Conservation (phyloP, 306 rosid species). For the Myrica gale region DNA sequence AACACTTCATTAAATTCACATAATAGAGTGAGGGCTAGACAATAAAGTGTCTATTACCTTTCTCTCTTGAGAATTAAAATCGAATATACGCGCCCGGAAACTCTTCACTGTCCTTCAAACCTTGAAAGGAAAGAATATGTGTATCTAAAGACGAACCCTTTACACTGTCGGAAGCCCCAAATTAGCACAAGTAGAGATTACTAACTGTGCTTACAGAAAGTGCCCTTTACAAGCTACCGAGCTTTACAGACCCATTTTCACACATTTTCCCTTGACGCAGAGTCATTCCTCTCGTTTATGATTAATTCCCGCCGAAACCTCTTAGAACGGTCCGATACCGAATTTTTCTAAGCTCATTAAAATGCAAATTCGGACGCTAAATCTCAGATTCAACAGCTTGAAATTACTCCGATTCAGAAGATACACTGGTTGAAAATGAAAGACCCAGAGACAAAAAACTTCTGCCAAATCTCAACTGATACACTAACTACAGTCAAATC, state of each 20-base stretch:
- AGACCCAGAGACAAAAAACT: neutral
- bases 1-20: slow-evolving; percentile 24
- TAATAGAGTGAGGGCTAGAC: slow-evolving; percentile 6
- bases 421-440: neutral
- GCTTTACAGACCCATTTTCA: neutral
- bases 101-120: neutral
- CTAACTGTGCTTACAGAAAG: neutral
- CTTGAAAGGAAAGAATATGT: neutral
- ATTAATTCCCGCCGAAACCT: neutral
- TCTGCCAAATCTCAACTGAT: neutral
- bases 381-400: too few relatives aligned
- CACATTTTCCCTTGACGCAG: neutral
- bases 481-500: neutral
- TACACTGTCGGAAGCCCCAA: neutral
- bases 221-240: too few relatives aligned
- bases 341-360: neutral
- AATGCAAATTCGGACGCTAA: too few relatives aligned
- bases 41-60: slow-evolving; percentile 25
- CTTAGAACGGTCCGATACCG: neutral
- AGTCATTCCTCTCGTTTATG: neutral
- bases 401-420: neutral
- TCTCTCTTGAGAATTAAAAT: neutral
- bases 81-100: neutral
- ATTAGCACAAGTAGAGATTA: neutral
- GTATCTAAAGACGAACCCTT: neutral